Base-by-base conservation (phyloP, 1,139 yeast species). In the Suhomyces coccinellae region DNA sequence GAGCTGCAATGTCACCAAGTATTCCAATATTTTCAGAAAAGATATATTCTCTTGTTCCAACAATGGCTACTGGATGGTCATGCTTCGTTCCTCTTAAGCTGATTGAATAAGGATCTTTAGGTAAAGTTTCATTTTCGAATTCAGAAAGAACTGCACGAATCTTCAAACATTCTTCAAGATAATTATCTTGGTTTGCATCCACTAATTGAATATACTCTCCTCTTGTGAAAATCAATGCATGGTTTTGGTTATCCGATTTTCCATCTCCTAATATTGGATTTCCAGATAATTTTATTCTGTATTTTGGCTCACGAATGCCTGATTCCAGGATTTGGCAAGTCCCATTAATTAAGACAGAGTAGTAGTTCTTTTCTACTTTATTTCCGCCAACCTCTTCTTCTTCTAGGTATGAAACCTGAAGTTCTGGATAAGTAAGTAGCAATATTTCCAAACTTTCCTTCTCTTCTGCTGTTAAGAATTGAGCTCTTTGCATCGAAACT, bases 1-100 rank as follows among this genome's bases (percentile, higher is more conserved):
- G 95, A 1, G 97, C 97, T 1, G 97, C 96, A 45, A 89, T 84
- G 63, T 89, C 97, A 1, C 97, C 97, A 17, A 89, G 66, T 3
- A 88, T 83, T 6, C 97, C 97, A 45, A 85, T 80, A 54, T 85
- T 85, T 60, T 88, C 96, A 0, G 95, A 86, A 58, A 89, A 89
- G 2, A 89, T 87, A 55, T 87, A 87, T 57, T 89, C 97, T 53
- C 97, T 74, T 0, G 96, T 93, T 0, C 97, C 96, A 29, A 89
- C 74, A 45, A 89, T 87, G 0, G 96, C 96, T 6, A 89, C 90
- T 0, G 91, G 89, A 12, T 37, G 16, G 13, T 30, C 57, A 15
- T 17, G 8, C 2, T 11, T 59, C 1, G 58, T 54, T 3, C 52
- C 50, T 13, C 58, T 58, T 22, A 61, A 46, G 14, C 65, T 65